These are phyloP conservation scores for Jackrogersella multiformis DNA, from an alignment of 495 filamentous ascomycete species.

Conservation along the genomic window DNA sequence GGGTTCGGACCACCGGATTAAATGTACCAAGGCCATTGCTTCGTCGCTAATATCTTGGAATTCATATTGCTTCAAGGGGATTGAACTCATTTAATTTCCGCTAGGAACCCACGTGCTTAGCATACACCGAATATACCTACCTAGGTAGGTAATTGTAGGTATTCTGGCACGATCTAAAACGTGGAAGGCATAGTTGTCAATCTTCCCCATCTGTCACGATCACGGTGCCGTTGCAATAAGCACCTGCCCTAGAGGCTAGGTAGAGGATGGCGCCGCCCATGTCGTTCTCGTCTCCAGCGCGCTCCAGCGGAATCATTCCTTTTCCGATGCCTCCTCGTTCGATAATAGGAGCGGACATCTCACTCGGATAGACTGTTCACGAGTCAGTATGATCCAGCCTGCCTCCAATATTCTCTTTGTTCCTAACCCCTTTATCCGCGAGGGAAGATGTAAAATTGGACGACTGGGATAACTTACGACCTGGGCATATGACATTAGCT, in stretches of 20 bases:
- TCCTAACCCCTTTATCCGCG: not conserved
- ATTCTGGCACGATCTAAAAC: slow-evolving; percentile 53
- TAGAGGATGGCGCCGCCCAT: slow-evolving; percentile 71
- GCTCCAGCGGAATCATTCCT: slow-evolving; percentile 58
- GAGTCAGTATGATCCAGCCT: not conserved
- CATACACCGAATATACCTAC: no score
- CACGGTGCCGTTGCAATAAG: slow-evolving; percentile 69
- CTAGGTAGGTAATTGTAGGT: no score
- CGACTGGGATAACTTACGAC: slow-evolving; percentile 57
- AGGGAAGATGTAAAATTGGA: not conserved
- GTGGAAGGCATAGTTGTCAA: slow-evolving; percentile 63
- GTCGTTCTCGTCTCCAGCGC: slow-evolving; percentile 63
- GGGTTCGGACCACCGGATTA: slow-evolving; percentile 27
- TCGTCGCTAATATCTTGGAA: slow-evolving; percentile 8
- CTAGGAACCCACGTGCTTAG: no score
- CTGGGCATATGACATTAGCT: slow-evolving; percentile 73
- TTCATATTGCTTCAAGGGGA: not conserved
- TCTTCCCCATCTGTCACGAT: slow-evolving; percentile 70
- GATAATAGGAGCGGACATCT: slow-evolving; percentile 65
- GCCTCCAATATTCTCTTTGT: not conserved
- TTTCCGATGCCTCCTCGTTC: slow-evolving; percentile 44
- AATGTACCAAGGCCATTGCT: not conserved
- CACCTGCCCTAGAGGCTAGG: slow-evolving; percentile 68
- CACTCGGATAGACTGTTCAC: slow-evolving; percentile 66
- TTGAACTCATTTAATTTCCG: not conserved